A percentile compares a stretch with the other conserved stretches of the same genome.
Evolutionary conservation across 2,329 filamentous ascomycete genomes (phyloP).

Genomic region (Tolypocladium cylindrosporum): DNA sequence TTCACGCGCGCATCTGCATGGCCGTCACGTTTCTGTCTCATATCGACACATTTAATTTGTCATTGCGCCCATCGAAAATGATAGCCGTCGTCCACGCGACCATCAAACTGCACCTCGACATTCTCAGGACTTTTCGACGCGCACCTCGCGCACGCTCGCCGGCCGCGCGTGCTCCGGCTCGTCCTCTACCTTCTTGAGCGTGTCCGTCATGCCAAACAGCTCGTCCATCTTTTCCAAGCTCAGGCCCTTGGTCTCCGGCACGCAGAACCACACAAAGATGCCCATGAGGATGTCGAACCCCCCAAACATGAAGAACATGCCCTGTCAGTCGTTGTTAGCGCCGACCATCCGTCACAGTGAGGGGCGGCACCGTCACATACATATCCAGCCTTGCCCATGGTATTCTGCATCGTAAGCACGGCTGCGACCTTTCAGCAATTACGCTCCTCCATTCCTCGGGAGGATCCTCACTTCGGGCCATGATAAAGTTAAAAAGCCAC

Average conservation of each 20-base stretch:
- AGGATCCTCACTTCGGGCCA: constrained; percentile 40
- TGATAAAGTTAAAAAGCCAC: constrained; percentile 67
- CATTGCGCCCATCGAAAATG: background rate
- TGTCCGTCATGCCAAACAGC: constrained; percentile 50
- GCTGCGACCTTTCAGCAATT: constrained; percentile 17
- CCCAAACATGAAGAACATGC: constrained; percentile 61
- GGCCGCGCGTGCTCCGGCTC: constrained; percentile 18
- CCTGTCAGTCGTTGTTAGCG: constrained; percentile 18
- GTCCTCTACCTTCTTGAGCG: constrained; percentile 17
- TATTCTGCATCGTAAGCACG: constrained; percentile 57
- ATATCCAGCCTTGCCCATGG: constrained; percentile 30
- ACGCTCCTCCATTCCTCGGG: background rate
- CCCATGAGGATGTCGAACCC: constrained; percentile 57
- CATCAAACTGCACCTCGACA: background rate
- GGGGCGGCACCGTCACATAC: constrained; percentile 15
- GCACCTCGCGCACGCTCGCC: constrained; percentile 16
- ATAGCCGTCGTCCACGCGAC: no score
- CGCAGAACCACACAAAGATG: constrained; percentile 55
- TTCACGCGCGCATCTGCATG: background rate
- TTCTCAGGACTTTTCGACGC: constrained; percentile 6
- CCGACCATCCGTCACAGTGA: background rate
- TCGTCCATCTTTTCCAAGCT: constrained; percentile 57
- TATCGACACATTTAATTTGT: background rate
- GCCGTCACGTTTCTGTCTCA: background rate
- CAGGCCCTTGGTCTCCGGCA: constrained; percentile 62